Base-by-base conservation (phyloP, 2,329 filamentous ascomycete species). In the Cladosporium sp. region DNA sequence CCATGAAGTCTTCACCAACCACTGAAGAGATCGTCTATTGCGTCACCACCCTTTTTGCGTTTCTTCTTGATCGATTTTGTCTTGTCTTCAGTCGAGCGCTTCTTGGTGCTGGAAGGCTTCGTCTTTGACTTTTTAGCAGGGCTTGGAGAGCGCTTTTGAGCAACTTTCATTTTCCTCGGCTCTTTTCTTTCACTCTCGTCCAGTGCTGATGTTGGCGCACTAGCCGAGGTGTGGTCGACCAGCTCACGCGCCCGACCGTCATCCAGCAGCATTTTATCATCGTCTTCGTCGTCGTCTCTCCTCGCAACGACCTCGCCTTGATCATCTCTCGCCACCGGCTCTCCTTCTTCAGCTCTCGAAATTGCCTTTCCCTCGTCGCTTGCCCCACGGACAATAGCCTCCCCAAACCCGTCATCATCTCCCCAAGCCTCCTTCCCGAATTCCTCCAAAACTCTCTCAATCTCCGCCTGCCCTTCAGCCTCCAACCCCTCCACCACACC, bases 1-100 rank as follows among this genome's bases (percentile, higher is more conserved):
- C 28, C 22, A 30, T 47, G 22, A 11, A 15, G 15, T 30, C 4
- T 38, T 51, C 49, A 51, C 49, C 49, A 51, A 11, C 82, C 82
- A 55, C 80, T 81, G 68, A 94, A 94, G 22, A 93, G 73, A 68
- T 86, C 85, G 62, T 92, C 89, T 58, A 93, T 88, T 42, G 84
- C 87, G 69, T 92, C 84, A 5, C 78, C 77, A 38, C 77, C 82
- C 63, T 77, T 82, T 58, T 80, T 81, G 66, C 79, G 82, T 66
- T 82, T 85, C 72, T 82, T 85, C 69, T 79, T 83, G 61, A 74
- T 77, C 59, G 61, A 52, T 63, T 78, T 75, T 59, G 69, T 69
- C 17, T 63, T 60, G 3, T 39, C 25, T 9, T 61, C 60, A 17
- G 57, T 50, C 1, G 56, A 42, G 20, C 54, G 52, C 50, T 50